phyloP scores from a whole-genome alignment of 768 basidiomycete genomes.

The Leccinellum luteum region DNA sequence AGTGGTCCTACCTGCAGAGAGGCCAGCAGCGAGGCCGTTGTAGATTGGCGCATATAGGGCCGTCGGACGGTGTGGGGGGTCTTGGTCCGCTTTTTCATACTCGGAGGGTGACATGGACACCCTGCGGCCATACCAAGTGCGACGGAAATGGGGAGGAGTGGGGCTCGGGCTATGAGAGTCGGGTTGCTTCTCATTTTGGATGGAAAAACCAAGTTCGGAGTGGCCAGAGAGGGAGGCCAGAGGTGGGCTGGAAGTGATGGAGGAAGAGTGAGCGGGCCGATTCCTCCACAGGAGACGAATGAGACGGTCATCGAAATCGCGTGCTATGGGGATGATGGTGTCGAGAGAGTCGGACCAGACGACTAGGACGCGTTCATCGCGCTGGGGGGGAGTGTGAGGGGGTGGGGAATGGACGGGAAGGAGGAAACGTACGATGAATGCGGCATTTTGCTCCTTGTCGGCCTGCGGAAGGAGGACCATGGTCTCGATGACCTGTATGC shows the following conservation, averaged over 20 bases:
- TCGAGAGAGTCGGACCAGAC: conserved; percentile 84
- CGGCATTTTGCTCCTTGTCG: conserved; percentile 39
- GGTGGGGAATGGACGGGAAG: background rate
- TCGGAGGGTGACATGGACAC: conserved; percentile 37
- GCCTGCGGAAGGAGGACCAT: conserved; percentile 68
- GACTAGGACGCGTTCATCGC: conserved; percentile 80
- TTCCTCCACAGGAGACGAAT: conserved; percentile 55
- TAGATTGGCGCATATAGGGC: conserved; percentile 27
- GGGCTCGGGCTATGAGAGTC: conserved; percentile 19
- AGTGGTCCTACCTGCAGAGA: conserved; percentile 18
- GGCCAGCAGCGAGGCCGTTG: conserved; percentile 28
- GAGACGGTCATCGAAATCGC: conserved; percentile 57
- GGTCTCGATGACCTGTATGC: conserved; percentile 82
- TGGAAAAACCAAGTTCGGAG: conserved; percentile 29
- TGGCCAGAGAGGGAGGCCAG: conserved; percentile 37
- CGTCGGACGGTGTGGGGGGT: conserved; percentile 16
- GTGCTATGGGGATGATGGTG: conserved; percentile 53
- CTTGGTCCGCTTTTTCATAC: conserved; percentile 23
- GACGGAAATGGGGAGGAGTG: conserved; percentile 33
- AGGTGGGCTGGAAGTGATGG: conserved; percentile 27
- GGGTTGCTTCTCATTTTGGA: conserved; percentile 11
- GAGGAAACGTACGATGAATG: conserved; percentile 65
- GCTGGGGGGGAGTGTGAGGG: conserved; percentile 36
- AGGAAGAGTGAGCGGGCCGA: conserved; percentile 27
- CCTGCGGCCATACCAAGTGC: conserved; percentile 64